Evolutionary conservation across 768 basidiomycete genomes (phyloP).

Genomic region (Suillus variegatus): DNA sequence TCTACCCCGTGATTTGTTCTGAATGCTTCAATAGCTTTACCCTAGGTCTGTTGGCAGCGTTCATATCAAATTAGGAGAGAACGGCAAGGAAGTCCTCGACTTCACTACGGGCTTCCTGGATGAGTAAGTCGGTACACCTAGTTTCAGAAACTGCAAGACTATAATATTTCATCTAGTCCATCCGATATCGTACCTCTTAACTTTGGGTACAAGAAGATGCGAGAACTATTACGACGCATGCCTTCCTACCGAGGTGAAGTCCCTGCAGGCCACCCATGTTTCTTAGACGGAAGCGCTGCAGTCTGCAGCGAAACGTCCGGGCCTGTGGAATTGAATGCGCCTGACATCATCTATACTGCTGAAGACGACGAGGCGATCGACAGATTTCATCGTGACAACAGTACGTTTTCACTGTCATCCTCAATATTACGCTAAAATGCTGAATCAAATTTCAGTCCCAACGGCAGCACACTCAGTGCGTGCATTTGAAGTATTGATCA

Average conservation of each 20-base stretch:
- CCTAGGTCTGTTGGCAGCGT: conserved; percentile 48
- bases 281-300: conserved; percentile 28
- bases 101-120: too few relatives aligned
- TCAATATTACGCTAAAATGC: neutral
- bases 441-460: conserved; percentile 26
- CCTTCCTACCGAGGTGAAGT: conserved; percentile 38
- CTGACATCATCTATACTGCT: conserved; percentile 33
- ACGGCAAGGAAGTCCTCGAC: conserved; percentile 37
- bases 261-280: conserved; percentile 17
- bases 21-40: conserved; percentile 31
- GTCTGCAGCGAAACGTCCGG: conserved; percentile 18
- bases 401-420: conserved; percentile 15
- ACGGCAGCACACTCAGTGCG: conserved; percentile 50
- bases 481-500: neutral
- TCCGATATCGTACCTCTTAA: conserved; percentile 22
- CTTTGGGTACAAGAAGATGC: conserved; percentile 29
- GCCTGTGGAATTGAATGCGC: conserved; percentile 26
- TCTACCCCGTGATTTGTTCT: neutral
- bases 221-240: conserved; percentile 42
- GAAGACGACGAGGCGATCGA: conserved; percentile 40
- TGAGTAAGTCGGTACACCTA: too few relatives aligned
- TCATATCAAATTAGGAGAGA: conserved; percentile 44
- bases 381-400: conserved; percentile 19
- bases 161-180: too few relatives aligned
- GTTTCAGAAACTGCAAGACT: too few relatives aligned